These are phyloP conservation scores for Boeremia exigua DNA, from an alignment of 2,329 filamentous ascomycete genomes.

Conservation along the genomic window DNA sequence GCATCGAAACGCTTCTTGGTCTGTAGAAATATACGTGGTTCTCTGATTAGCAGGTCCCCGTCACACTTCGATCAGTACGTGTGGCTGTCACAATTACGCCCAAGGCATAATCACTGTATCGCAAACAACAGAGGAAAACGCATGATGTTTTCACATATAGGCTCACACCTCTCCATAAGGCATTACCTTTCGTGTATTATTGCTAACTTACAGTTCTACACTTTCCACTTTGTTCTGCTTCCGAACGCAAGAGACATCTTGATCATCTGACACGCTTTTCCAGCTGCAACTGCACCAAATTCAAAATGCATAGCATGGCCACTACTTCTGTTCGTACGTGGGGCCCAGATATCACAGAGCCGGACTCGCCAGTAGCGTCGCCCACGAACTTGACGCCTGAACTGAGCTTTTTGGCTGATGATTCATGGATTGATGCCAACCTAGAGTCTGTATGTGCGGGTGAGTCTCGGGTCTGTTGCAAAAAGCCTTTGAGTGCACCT, in stretches of 20 bases:
- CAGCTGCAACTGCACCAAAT: background rate
- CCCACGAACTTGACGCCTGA: background rate
- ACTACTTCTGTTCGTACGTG: background rate
- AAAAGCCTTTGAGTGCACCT: too few relatives aligned
- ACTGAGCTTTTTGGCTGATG: background rate
- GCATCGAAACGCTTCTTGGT: background rate
- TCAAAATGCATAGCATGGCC: background rate
- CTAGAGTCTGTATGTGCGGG: too few relatives aligned
- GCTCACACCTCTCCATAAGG: background rate
- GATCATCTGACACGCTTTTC: background rate
- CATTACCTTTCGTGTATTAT: background rate
- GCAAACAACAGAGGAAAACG: background rate
- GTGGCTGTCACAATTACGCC: background rate
- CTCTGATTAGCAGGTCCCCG: too few relatives aligned
- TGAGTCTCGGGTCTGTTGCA: too few relatives aligned
- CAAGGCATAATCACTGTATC: background rate
- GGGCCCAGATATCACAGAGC: background rate
- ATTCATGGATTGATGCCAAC: background rate
- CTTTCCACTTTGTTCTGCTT: too few relatives aligned
- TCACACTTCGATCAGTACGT: background rate
- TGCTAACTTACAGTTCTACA: too few relatives aligned
- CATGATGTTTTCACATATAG: background rate
- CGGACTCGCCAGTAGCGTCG: background rate
- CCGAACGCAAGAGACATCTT: too few relatives aligned
- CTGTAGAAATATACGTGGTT: background rate